Percentiles rank a stretch among this genome's conserved stretches.
phyloP scores from a whole-genome alignment of 1,284 basidiomycete genomes.

The Puccinia hordei region DNA sequence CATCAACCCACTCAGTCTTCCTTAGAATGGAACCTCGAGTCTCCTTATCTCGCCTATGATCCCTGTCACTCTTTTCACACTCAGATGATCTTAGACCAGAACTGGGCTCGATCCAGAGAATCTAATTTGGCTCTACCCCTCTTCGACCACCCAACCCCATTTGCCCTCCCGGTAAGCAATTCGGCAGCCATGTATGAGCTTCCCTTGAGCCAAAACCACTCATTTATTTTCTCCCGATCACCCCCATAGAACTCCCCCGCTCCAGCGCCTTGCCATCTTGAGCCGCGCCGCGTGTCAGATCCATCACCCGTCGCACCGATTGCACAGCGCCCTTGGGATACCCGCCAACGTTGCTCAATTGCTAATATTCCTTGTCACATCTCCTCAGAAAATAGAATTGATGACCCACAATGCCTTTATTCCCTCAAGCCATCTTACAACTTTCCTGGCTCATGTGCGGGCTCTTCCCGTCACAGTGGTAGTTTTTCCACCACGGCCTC shows the following conservation, averaged over 20 bases:
- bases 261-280: background rate
- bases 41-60: background rate
- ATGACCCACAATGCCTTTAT: background rate
- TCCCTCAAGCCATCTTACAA: background rate
- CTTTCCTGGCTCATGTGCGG: background rate
- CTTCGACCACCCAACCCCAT: background rate
- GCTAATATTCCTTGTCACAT: background rate
- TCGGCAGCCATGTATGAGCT: background rate
- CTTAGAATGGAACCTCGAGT: background rate
- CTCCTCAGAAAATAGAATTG: background rate
- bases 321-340: constrained; percentile 43
- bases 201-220: background rate
- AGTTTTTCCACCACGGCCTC: constrained; percentile 39
- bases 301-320: constrained; percentile 43
- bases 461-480: constrained; percentile 4
- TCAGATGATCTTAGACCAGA: background rate
- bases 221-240: background rate
- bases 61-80: background rate
- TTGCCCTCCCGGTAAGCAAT: constrained; percentile 1
- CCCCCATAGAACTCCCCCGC: background rate
- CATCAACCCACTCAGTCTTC: background rate
- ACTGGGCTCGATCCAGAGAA: constrained; percentile 4
- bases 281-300: constrained; percentile 38
- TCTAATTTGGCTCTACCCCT: background rate
- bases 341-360: constrained; percentile 38